Evolutionary conservation across 257 asterid genomes (phyloP), one percentile per base, ranked within the genome.

Genomic region (Nicotiana attenuata): DNA sequence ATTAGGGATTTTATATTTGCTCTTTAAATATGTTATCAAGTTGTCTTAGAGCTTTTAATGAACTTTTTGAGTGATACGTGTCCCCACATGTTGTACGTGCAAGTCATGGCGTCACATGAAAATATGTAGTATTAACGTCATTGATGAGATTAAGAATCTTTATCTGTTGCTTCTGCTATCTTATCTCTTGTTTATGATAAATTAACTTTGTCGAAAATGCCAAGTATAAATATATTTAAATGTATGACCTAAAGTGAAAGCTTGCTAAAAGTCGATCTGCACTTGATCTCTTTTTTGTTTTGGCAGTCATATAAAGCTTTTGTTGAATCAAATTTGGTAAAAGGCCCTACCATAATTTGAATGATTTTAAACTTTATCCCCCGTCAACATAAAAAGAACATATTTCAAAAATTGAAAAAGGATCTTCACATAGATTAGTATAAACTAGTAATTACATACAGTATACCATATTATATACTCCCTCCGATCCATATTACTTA

Each of bases 31-130:
- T 24, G n/a, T 73, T 73, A 47, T 73, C 79, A 47, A 73, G 61
- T 73, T 73, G 79, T 47, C 29, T 24, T 33, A 45, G 41, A 63
- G 26, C 26, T 13, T 73, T 29, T 75, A 26, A 22, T 15, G 24
- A 33, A 14, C 38, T 17, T 53, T 63, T 45, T 17, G 7, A 2
- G 57, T 60, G 59, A 47, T 22, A 17, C 45, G 47, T 47, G 81
- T 81, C 80, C 83, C 86, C 85, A 83, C 83, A 66, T 83, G 83
- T 78, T 81, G 82, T 89, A 89, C 91, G 90, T 87, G 91, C 91
- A 82, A 29, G 60, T 77, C 87, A 80, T 87, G 81, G 86, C 88
- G 78, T 84, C 84, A 56, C 79, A 57, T 83, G 85, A 80, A 84
- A 84, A 73, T 77, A 87, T 61, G 24, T 55, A 55, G 19, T 65